Base-by-base conservation (phyloP, 148 eudicot genomes). In the Rhododendron kiyosumense region DNA sequence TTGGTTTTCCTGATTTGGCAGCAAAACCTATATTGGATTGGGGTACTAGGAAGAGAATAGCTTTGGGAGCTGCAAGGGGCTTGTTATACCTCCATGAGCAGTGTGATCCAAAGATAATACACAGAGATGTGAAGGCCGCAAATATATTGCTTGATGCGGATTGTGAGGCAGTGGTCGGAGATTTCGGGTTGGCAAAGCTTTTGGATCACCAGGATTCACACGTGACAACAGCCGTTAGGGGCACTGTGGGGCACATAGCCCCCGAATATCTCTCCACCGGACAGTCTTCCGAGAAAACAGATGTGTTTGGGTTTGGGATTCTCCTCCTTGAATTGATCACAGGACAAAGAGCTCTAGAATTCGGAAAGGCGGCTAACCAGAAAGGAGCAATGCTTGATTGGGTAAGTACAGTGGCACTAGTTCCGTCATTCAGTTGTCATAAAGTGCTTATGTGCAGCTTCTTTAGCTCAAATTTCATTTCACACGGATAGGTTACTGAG, bases 301-400 rank as follows among this genome's bases (percentile, higher is more conserved):
- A 93, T 52, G 97, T 93, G 43, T 94, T 93, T 78, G 97, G 97
- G 14, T 94, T 91, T 59, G 97, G 97, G 36, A 94, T 94, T 83
- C 89, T 94, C 67, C 95, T 94, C 43, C 91, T 94, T 57, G 97
- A 94, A 77, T 83, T 94, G 85, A 92, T 94, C 86, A 92, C 97
- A 5, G 97, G 97, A 14, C 97, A 92, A 82, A 90, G 93, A 81
- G 97, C 97, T 69, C 82, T 93, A n/a, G 97, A 94, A 17, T 94
- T 94, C 75, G 94, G 97, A 28, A 93, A 93, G 87, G 95, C 92
- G 24, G 92, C 92, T 43, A 94, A 91, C 86, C 94, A 94, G 89
- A 94, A 94, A 90, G 97, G 97, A 45, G 94, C 91, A 54, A 94
- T 94, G 90, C 93, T 93, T 73, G 97, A 94, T 86, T 91, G 93